These are phyloP conservation scores for Pichia terricola DNA, from an alignment of 1,139 yeast species.

Conservation along the genomic window DNA sequence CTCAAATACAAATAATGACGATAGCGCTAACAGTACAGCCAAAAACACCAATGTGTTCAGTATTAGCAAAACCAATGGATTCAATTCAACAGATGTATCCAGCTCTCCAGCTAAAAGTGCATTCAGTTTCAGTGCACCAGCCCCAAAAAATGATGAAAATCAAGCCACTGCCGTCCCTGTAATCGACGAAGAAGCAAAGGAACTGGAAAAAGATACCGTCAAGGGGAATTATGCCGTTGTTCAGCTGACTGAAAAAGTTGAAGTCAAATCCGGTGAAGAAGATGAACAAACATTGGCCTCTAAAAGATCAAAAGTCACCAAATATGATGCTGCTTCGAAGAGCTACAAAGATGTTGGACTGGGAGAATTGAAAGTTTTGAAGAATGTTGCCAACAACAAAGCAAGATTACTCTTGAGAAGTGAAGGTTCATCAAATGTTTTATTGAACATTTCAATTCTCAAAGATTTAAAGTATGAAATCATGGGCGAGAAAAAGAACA, in stretches of 20 bases:
- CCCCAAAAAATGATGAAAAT: constrained; percentile 6
- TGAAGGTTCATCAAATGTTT: constrained; percentile 71
- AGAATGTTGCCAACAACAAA: constrained; percentile 47
- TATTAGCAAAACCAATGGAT: constrained; percentile 10
- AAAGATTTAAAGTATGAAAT: constrained; percentile 45
- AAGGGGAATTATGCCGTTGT: constrained; percentile 41
- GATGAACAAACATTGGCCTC: constrained; percentile 56
- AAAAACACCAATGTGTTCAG: constrained; percentile 12
- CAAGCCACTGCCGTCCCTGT: constrained; percentile 6
- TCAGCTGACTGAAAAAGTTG: constrained; percentile 37
- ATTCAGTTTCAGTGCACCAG: constrained; percentile 16
- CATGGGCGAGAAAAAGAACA: constrained; percentile 44
- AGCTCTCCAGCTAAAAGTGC: constrained; percentile 5
- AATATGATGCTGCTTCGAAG: constrained; percentile 41
- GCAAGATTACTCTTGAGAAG: constrained; percentile 72
- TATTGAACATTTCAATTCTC: constrained; percentile 54
- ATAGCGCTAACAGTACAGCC: too few species aligned
- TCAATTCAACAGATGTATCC: neutral
- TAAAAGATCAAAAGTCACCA: constrained; percentile 65
- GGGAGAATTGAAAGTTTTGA: constrained; percentile 72
- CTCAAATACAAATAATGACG: too few species aligned
- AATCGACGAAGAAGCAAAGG: constrained; percentile 15
- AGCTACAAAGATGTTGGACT: constrained; percentile 60
- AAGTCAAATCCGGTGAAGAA: constrained; percentile 76
- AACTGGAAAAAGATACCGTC: constrained; percentile 33